Evolutionary conservation across 2,329 filamentous ascomycete species (phyloP), one percentile per base, ranked within the genome.

Genomic region (Orbilia ellipsospora): DNA sequence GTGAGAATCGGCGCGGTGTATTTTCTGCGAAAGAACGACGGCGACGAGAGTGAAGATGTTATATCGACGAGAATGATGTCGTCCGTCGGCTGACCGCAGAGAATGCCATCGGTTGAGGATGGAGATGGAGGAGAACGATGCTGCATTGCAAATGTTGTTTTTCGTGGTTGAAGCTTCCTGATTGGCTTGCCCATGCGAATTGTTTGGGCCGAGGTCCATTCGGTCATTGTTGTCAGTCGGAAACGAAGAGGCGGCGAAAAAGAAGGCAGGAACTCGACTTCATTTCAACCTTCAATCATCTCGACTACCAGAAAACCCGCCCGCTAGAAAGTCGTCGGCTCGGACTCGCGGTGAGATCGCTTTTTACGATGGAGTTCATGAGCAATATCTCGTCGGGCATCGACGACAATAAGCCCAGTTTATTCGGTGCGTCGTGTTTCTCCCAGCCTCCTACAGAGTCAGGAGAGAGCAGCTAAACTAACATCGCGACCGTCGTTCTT

Each of bases 341-440:
- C 31, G 31, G 31, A 7, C 31, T 36, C 31, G 31, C 31, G 31
- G 45, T 44, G 54, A 20, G 44, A 51, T 26, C 8, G 48, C 50
- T 12, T 7, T 44, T 51, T 31, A 73, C 56, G 44, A 80, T 80
- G 79, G 79, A 80, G 78, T 80, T 80, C 74, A 80, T 80, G 79
- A 79, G 78, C 66, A 80, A 80, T 54, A 77, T 80, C 45, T 78
- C 78, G 63, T 79, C 78, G 62, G 78, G 78, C 51, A 76, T 80
- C 61, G 79, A 80, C 62, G 76, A 77, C 63, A 40, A 78, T 44
- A 80, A 79, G 61, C 79, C 79, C 55, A 78, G 77, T 8, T 82
- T 91, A 61, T 90, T 90, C 81, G 87, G 85, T 86, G 82, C 73
- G 80, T 44, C 31, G 10, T 23, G 10, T 40, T 36, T 16, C 44